phyloP scores from a whole-genome alignment of 129 eudicot genomes.

The Scalesia atractyloides region DNA sequence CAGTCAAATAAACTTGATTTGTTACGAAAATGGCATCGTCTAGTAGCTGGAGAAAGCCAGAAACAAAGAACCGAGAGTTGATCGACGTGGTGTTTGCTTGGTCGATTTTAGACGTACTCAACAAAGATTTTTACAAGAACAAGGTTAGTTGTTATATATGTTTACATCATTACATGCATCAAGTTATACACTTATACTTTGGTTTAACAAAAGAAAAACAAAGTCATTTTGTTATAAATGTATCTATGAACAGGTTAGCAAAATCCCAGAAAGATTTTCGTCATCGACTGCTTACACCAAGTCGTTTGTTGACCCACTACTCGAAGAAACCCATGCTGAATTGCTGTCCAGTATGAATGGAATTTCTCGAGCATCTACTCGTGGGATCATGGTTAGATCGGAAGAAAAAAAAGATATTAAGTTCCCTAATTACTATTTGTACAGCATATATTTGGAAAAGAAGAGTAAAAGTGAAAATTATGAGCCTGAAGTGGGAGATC shows the following conservation, averaged over 20 bases:
- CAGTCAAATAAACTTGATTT: constrained; percentile 16
- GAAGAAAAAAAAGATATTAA: background rate
- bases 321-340: constrained; percentile 60
- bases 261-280: constrained; percentile 43
- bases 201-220: background rate
- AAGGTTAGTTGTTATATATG: constrained; percentile 7
- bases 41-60: constrained; percentile 2
- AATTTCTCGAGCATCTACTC: constrained; percentile 34
- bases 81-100: constrained; percentile 34
- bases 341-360: constrained; percentile 34
- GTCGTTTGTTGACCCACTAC: constrained; percentile 51
- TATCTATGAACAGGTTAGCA: constrained; percentile 36
- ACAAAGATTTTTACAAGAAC: constrained; percentile 5
- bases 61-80: constrained; percentile 19
- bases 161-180: too few species aligned
- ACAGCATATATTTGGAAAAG: constrained; percentile 28
- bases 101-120: constrained; percentile 32
- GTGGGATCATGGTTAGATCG: constrained; percentile 29
- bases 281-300: constrained; percentile 34
- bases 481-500: constrained; percentile 61
- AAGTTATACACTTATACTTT: background rate
- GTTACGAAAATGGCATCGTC: constrained; percentile 27
- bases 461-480: constrained; percentile 18
- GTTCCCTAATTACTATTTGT: constrained; percentile 27
- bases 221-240: background rate